Evolutionary conservation across 75 land plant genomes (phyloP), one percentile per base, ranked within the genome.

Genomic region (Cunninghamia lanceolata): DNA sequence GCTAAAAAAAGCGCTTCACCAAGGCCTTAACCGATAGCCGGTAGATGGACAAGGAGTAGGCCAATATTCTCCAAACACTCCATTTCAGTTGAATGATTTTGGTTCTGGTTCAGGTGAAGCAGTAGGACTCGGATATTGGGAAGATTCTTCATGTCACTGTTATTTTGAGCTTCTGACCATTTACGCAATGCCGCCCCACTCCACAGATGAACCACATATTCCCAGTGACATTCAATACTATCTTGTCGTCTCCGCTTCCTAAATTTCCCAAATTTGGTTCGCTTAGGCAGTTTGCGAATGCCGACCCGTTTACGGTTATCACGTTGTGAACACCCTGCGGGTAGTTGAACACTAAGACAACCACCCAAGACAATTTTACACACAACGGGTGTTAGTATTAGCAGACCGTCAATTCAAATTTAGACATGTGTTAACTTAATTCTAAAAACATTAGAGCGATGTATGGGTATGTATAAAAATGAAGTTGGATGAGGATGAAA

Each of bases 301-400:
- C 68, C 56, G 87, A n/a, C n/a, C 77, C 70, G 16, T 86, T 53
- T 39, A 78, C 87, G 66, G 39, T 66, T 47, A 86, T 38, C 40
- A 86, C 84, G 30, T 59, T 86, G 87, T 86, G 87, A 32, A 19
- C 9, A 39, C 81, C 83, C 7, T 30, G 0, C 0, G 14, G 3
- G 66, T 86, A 86, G 43, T 86, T 52, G 87, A 86, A 86, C 45
- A 86, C 87, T 86, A 47, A n/a, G 32, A 6, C 36, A 11, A n/a
- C 6, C 9, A n/a, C 0, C 5, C n/a, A 30, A 71, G 0, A 11
- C 70, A 63, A 0, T 21, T 63, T 63, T 28, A 25, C 28, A 21
- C n/a, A 25, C 70, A 19, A 25, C 0, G 70, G n/a, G n/a, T 28
- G n/a, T 28, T 28, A 63, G 50, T 63, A 25, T 25, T 19, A 63